phyloP scores from a whole-genome alignment of 495 filamentous ascomycete genomes.

The Aspergillus ellipticus region DNA sequence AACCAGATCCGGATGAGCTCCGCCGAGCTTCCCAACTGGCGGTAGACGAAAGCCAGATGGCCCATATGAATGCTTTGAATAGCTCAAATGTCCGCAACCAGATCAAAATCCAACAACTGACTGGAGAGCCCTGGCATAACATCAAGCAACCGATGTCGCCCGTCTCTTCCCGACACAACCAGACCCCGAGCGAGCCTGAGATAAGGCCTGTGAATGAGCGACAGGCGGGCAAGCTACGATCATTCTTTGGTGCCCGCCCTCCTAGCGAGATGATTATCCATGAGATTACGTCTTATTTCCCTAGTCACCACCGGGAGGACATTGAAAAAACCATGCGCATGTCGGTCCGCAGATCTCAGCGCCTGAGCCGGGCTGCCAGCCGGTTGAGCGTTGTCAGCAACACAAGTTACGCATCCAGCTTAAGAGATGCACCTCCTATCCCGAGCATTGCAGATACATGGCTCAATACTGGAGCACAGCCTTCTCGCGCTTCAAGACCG shows the following conservation, averaged over 20 bases:
- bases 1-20: conserved; percentile 77
- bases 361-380: conserved; percentile 86
- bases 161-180: conserved; percentile 58
- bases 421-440: conserved; percentile 83
- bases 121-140: conserved; percentile 79
- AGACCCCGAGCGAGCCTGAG: conserved; percentile 51
- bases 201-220: conserved; percentile 42
- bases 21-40: conserved; percentile 78
- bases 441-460: conserved; percentile 95
- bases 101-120: conserved; percentile 74
- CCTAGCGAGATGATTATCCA: conserved; percentile 97
- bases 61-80: conserved; percentile 61
- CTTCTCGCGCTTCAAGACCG: conserved; percentile 50
- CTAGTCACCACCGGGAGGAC: conserved; percentile 84
- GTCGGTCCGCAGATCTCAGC: conserved; percentile 82
- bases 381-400: conserved; percentile 93
- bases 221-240: conserved; percentile 54
- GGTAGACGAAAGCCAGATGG: conserved; percentile 71
- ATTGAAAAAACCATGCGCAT: conserved; percentile 92
- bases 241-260: conserved; percentile 85
- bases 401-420: conserved; percentile 82
- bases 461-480: conserved; percentile 55
- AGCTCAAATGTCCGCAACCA: conserved; percentile 63
- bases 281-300: conserved; percentile 94
- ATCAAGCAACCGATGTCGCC: conserved; percentile 81